phyloP scores from a whole-genome alignment of 208 protist genomes.

The Leishmania martiniquensis region DNA sequence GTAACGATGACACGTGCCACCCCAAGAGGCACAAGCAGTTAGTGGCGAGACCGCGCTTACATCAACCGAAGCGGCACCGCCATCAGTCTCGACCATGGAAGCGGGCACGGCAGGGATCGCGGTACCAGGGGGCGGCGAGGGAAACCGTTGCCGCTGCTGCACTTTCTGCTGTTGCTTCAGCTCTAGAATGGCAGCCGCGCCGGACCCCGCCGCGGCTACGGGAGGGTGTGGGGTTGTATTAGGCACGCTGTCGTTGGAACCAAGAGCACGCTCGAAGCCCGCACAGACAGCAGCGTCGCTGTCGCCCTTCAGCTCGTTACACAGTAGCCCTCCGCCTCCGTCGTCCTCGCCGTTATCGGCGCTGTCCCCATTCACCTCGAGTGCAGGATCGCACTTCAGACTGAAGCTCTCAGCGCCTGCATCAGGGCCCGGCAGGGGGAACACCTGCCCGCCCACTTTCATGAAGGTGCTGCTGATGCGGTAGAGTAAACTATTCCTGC shows the following conservation, averaged over 20 bases:
- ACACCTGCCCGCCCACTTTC: neutral
- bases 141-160: neutral
- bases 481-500: conserved; percentile 14
- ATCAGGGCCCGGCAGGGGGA: neutral
- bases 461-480: neutral
- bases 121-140: neutral
- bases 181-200: conserved; percentile 34
- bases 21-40: neutral
- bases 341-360: neutral
- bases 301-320: conserved; percentile 2
- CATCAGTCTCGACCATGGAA: neutral
- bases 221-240: conserved; percentile 21
- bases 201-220: conserved; percentile 37
- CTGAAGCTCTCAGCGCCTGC: neutral
- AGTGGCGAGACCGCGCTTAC: neutral
- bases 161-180: conserved; percentile 27
- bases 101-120: neutral
- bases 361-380: neutral
- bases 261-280: neutral
- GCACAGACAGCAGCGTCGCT: neutral
- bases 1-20: neutral
- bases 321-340: neutral
- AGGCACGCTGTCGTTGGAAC: no score
- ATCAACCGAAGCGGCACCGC: neutral
- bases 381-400: neutral